Base-by-base conservation (phyloP, 805 yeast species). In the Phaffomyces thermotolerans region DNA sequence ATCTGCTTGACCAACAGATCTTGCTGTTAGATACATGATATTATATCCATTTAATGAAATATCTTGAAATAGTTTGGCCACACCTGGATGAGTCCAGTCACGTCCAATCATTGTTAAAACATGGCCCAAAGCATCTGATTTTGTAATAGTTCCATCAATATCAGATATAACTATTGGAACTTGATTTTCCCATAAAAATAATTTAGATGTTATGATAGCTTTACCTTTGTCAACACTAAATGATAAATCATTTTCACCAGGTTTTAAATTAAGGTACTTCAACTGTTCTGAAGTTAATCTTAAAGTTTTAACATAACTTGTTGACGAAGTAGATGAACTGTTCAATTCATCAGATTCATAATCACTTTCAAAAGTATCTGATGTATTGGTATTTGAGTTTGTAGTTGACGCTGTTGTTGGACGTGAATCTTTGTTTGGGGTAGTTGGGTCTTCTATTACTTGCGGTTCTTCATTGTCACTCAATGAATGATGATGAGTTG, bases 21-120 rank as follows among this genome's bases (percentile, higher is more conserved):
- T 75, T 0, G 99, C 95, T 0, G 99, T 93, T 52, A 93, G 69
- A 63, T 93, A 93, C 77, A 93, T 75, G 42, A 93, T 82, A 58
- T 93, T 89, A 69, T 91, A 93, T 1, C 99, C 98, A 58, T 93
- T 93, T 45, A 74, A 66, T 37, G 73, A 59, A 49, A 93, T 93
- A 60, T 93, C 99, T n/a, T 78, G 79, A 59, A 90, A 93, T 44
- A 93, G 67, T 56, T 81, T 81, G 3, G 97, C 96, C 34, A 93
- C 99, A 29, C 99, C 99, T 2, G 80, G 77, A 61, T 93, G 99
- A 0, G 99, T 93, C 99, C 99, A 93, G 67, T 93, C 99, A 53
- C 88, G 77, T 5, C 99, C 99, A 32, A 93, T 69, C 79, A 91
- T 80, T 15, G 93, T 89, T 62, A 93, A 69, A 3, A 93, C 91